Evolutionary conservation across 305 asterid species (phyloP).

Genomic region (Rubia tinctorum): DNA sequence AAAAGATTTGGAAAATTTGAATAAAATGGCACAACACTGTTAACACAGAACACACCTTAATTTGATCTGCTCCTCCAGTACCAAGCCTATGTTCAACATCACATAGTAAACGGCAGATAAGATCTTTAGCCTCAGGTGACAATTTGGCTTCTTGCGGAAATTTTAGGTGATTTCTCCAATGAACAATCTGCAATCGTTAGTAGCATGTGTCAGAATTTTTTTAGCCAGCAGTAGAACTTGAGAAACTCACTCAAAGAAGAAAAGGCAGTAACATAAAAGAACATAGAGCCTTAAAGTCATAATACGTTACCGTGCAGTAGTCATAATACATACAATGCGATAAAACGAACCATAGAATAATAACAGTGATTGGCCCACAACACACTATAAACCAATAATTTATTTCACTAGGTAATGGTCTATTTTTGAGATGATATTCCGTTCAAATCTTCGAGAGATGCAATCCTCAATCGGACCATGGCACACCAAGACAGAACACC

Average conservation of each 20-base stretch:
- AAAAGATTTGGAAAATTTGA: slow-evolving; percentile 14
- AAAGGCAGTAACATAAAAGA: not conserved
- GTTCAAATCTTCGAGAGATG: not conserved
- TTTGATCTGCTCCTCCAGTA: slow-evolving; percentile 76
- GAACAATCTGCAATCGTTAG: slow-evolving; percentile 65
- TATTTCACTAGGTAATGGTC: not conserved
- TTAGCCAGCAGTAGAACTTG: not conserved
- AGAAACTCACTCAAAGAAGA: not conserved
- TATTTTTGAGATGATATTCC: not conserved
- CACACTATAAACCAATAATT: not conserved
- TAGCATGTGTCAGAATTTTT: slow-evolving; percentile 14
- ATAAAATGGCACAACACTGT: slow-evolving; percentile 9
- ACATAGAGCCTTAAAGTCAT: not conserved
- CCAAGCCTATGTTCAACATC: slow-evolving; percentile 93
- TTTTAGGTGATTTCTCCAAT: slow-evolving; percentile 86
- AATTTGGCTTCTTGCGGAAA: slow-evolving; percentile 73
- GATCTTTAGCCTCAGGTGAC: slow-evolving; percentile 81
- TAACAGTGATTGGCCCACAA: not conserved
- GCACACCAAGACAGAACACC: not conserved
- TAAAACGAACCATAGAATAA: not conserved
- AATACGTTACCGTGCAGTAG: not conserved
- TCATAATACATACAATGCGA: not conserved
- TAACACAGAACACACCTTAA: slow-evolving; percentile 49
- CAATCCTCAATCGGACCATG: slow-evolving; percentile 3
- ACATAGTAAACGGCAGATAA: slow-evolving; percentile 75